Conservation (phyloP, 352 stramenopile genomes). For the Pythium monospermum region DNA sequence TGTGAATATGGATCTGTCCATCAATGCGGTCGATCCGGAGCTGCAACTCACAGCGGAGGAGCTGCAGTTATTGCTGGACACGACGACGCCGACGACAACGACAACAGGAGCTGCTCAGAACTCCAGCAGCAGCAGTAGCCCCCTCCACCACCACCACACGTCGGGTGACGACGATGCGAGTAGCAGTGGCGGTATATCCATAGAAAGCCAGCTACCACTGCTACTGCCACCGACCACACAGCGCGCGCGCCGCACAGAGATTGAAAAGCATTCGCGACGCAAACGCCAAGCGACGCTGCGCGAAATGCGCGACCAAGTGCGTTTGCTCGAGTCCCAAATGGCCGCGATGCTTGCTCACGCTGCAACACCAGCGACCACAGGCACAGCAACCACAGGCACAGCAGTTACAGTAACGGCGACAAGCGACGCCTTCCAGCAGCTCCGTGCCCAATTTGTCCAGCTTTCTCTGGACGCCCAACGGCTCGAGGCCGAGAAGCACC, state of each 20-base stretch:
- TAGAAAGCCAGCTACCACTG: too few relatives aligned
- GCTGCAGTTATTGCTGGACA: slow-evolving; percentile 18
- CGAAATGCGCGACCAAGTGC: slow-evolving; percentile 44
- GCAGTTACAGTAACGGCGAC: too few relatives aligned
- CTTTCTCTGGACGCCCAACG: slow-evolving; percentile 14
- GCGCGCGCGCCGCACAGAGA: slow-evolving; percentile 40
- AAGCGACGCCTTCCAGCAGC: too few relatives aligned
- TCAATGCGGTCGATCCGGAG: too few relatives aligned
- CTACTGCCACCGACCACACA: background rate
- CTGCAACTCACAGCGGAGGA: slow-evolving; percentile 22
- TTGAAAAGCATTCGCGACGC: slow-evolving; percentile 53
- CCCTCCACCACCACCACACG: slow-evolving; percentile 1
- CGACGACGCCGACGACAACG: slow-evolving; percentile 14
- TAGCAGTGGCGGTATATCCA: background rate
- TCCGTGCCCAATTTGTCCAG: slow-evolving; percentile 11
- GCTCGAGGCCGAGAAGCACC: slow-evolving; percentile 30
- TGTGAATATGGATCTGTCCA: too few relatives aligned
- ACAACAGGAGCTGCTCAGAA: too few relatives aligned
- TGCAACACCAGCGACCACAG: slow-evolving; percentile 7
- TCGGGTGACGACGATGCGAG: slow-evolving; percentile 14
- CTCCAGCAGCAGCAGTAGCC: background rate
- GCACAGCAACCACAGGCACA: slow-evolving; percentile 10
- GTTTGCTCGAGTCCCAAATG: slow-evolving; percentile 31
- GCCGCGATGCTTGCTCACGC: slow-evolving; percentile 6
- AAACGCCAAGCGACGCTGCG: slow-evolving; percentile 19